phyloP scores from a whole-genome alignment of 2,329 filamentous ascomycete species.

The Thelonectria discophora region DNA sequence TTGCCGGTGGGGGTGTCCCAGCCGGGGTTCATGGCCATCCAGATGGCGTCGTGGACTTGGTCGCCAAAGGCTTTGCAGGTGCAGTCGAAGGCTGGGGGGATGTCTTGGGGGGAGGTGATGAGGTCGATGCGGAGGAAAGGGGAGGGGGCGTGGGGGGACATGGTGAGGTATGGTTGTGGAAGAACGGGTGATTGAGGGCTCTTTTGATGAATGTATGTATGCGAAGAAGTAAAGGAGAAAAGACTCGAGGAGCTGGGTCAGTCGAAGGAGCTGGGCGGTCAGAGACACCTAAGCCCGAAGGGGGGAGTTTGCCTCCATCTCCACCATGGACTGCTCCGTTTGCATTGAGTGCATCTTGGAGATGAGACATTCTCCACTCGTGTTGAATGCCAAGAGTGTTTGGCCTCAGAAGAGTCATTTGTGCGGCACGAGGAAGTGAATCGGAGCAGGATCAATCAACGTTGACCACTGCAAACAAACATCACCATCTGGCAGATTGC shows the following conservation, averaged over 20 bases:
- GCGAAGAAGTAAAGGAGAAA: neutral
- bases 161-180: conserved; percentile 4
- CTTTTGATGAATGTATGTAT: neutral
- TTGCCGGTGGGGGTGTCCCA: conserved; percentile 62
- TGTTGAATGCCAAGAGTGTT: neutral
- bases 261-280: neutral
- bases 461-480: no score
- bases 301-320: neutral
- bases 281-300: neutral
- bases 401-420: no score
- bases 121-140: conserved; percentile 38
- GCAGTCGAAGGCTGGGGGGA: conserved; percentile 39
- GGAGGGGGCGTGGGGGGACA: conserved; percentile 14
- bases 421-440: no score
- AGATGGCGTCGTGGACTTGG: conserved; percentile 61
- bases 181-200: no score
- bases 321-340: neutral
- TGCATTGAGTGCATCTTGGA: neutral
- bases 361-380: neutral
- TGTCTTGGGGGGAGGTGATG: conserved; percentile 42
- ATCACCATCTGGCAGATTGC: no score
- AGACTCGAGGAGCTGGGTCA: neutral
- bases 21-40: conserved; percentile 60
- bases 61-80: conserved; percentile 54
- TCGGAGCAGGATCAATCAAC: no score